A percentile compares a stretch with the other conserved stretches of the same genome.
Conservation (phyloP, 2,329 filamentous ascomycete genomes). For the Cadophora malorum region DNA sequence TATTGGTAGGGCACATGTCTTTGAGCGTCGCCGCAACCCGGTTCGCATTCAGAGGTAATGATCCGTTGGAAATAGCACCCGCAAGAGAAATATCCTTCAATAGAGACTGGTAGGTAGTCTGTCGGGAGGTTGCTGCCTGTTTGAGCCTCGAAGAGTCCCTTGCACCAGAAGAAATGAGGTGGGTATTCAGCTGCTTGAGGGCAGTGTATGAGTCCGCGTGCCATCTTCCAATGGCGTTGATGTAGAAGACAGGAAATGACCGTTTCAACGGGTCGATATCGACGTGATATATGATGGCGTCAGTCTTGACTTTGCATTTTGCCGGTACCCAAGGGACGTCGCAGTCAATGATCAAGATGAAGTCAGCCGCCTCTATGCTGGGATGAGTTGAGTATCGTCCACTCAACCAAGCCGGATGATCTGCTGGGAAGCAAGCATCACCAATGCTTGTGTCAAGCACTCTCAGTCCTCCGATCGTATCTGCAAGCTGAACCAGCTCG, state of each 20-base stretch:
- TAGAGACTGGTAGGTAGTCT: constrained; percentile 42
- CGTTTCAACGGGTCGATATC: constrained; percentile 72
- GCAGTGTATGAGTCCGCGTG: constrained; percentile 45
- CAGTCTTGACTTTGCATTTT: constrained; percentile 61
- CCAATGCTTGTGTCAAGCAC: constrained; percentile 79
- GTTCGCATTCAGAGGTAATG: no score
- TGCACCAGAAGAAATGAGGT: constrained; percentile 43
- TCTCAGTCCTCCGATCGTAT: constrained; percentile 70
- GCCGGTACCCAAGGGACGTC: constrained; percentile 91
- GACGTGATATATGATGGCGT: constrained; percentile 65
- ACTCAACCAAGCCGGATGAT: constrained; percentile 72
- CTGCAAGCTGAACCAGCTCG: constrained; percentile 70
- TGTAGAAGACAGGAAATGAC: constrained; percentile 73
- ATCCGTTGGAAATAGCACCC: no score
- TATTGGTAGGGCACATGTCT: constrained; percentile 63
- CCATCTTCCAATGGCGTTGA: constrained; percentile 57
- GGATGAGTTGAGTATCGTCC: constrained; percentile 77
- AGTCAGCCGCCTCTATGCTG: constrained; percentile 76
- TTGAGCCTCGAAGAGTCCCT: no score
- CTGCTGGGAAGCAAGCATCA: constrained; percentile 80
- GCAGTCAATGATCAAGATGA: constrained; percentile 85
- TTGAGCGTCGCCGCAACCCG: constrained; percentile 56
- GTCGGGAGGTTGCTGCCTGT: no score
- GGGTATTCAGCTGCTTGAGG: constrained; percentile 64
- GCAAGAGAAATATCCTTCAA: no score